phyloP scores from a whole-genome alignment of 139 green algal genomes.

The Coelastrella sp. region DNA sequence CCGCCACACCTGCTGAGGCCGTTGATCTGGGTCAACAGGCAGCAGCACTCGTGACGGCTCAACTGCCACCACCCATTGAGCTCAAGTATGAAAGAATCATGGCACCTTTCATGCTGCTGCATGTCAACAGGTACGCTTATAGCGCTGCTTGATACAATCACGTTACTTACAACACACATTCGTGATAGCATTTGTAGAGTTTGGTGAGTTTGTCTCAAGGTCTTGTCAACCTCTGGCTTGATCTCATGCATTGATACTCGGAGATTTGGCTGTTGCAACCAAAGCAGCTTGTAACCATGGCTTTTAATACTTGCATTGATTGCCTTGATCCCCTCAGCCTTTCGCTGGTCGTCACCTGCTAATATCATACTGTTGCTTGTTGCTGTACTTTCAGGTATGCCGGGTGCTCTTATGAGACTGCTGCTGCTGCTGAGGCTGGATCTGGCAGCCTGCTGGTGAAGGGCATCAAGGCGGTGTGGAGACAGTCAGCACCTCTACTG shows the following conservation, averaged over 20 bases:
- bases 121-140: slow-evolving; percentile 81
- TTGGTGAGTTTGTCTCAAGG: too few relatives aligned
- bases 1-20: slow-evolving; percentile 52
- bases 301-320: too few relatives aligned
- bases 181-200: too few relatives aligned
- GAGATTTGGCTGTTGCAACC: too few relatives aligned
- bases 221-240: too few relatives aligned
- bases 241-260: too few relatives aligned
- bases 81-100: slow-evolving; percentile 81
- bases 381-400: slow-evolving; percentile 66
- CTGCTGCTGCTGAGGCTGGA: slow-evolving; percentile 52
- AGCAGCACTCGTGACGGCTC: slow-evolving; percentile 57
- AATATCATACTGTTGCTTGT: too few relatives aligned
- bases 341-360: too few relatives aligned
- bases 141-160: too few relatives aligned
- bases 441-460: slow-evolving; percentile 73
- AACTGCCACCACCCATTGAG: slow-evolving; percentile 74
- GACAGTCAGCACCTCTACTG: slow-evolving; percentile 79
- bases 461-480: slow-evolving; percentile 78
- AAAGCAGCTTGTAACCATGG: neutral
- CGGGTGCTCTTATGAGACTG: slow-evolving; percentile 69
- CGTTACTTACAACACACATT: too few relatives aligned
- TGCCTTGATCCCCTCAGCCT: too few relatives aligned
- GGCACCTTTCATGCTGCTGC: slow-evolving; percentile 83
- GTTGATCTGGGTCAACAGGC: slow-evolving; percentile 53